Evolutionary conservation across 768 basidiomycete species (phyloP).

Genomic region (Russula griseocarnosa): DNA sequence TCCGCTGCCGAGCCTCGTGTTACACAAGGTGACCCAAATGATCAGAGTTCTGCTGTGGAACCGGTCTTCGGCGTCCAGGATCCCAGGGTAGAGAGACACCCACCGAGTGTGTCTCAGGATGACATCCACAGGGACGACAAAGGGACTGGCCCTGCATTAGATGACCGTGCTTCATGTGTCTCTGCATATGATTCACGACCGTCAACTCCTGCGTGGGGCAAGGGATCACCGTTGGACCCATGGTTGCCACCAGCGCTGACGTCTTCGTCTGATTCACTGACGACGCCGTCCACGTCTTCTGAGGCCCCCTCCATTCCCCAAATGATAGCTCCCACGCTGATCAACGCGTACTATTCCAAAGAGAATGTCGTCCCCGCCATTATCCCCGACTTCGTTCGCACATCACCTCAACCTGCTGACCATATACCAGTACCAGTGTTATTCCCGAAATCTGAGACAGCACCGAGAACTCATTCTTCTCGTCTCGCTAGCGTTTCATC

Average conservation of each 20-base stretch:
- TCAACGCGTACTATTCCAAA: constrained; percentile 29
- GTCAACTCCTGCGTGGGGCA: constrained; percentile 23
- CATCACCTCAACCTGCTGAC: constrained; percentile 27
- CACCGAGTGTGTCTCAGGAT: constrained; percentile 2
- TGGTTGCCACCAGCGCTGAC: constrained; percentile 23
- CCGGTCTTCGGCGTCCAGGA: background rate
- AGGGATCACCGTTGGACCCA: constrained; percentile 23
- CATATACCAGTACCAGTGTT: constrained; percentile 37
- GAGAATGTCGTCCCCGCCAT: constrained; percentile 35
- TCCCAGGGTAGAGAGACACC: background rate
- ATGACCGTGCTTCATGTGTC: constrained; percentile 20
- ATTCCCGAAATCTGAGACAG: constrained; percentile 44
- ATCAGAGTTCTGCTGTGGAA: constrained; percentile 16
- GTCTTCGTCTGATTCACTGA: constrained; percentile 26
- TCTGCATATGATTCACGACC: constrained; percentile 24
- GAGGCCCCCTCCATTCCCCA: constrained; percentile 20
- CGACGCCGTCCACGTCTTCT: constrained; percentile 27
- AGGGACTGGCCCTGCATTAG: background rate
- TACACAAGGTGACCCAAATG: constrained; percentile 4
- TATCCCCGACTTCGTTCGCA: constrained; percentile 31
- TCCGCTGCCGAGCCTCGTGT: constrained; percentile 3
- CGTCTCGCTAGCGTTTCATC: constrained; percentile 37
- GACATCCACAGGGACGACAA: constrained; percentile 5
- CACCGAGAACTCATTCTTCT: constrained; percentile 34
- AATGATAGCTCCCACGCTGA: constrained; percentile 6